A percentile compares a stretch with the other conserved stretches of the same genome.
phyloP scores from a whole-genome alignment of 257 asterid species.

The Salvia hispanica region DNA sequence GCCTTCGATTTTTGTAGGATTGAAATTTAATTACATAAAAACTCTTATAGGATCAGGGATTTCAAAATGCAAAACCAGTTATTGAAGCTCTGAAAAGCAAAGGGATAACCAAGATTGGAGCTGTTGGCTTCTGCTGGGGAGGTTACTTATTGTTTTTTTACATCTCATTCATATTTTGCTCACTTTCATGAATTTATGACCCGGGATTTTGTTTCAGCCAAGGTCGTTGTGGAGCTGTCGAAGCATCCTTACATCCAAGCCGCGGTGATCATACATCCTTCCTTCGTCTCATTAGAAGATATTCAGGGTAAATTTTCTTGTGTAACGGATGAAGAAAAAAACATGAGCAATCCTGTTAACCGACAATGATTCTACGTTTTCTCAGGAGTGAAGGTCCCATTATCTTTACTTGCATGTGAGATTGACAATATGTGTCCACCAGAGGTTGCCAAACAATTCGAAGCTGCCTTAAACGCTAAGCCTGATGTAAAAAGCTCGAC shows the following conservation, averaged over 20 bases:
- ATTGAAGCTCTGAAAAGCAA: slow-evolving; percentile 59
- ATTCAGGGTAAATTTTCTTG: slow-evolving; percentile 43
- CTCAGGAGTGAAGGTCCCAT: slow-evolving; percentile 64
- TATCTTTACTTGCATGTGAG: slow-evolving; percentile 64
- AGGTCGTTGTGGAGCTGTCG: slow-evolving; percentile 63
- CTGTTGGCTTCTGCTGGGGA: slow-evolving; percentile 75
- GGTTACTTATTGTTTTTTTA: slow-evolving; percentile 38
- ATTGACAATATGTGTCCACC: slow-evolving; percentile 46
- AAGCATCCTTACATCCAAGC: slow-evolving; percentile 50
- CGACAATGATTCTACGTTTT: neutral
- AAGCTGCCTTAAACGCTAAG: slow-evolving; percentile 44
- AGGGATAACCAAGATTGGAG: slow-evolving; percentile 59
- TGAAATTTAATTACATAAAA: no score
- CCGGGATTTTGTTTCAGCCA: slow-evolving; percentile 41
- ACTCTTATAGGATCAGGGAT: slow-evolving; percentile 49
- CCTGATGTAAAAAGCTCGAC: slow-evolving; percentile 44
- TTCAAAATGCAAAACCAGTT: slow-evolving; percentile 56
- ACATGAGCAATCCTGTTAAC: neutral
- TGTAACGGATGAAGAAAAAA: neutral
- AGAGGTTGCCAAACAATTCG: slow-evolving; percentile 50
- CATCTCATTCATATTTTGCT: neutral
- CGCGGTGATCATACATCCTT: slow-evolving; percentile 65
- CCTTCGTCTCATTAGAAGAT: slow-evolving; percentile 56
- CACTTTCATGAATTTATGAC: neutral
- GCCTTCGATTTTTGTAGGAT: neutral